Conservation (phyloP, 495 filamentous ascomycete genomes). For the Lichina pygmaea region DNA sequence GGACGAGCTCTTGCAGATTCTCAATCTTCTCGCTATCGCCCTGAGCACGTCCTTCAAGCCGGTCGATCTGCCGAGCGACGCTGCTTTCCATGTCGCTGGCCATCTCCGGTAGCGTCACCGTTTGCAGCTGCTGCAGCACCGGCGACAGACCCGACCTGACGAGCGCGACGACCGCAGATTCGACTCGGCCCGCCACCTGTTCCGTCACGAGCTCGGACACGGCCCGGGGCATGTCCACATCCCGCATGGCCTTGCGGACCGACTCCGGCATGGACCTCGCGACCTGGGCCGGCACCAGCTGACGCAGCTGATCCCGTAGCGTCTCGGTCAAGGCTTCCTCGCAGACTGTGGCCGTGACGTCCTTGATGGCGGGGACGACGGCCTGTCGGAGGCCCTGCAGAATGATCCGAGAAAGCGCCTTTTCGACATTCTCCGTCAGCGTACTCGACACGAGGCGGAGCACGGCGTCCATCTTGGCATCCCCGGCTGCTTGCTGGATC, state of each 20-base stretch:
- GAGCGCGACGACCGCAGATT: constrained; percentile 32
- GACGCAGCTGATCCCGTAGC: constrained; percentile 15
- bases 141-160: constrained; percentile 37
- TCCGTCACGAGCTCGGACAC: constrained; percentile 44
- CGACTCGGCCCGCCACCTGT: constrained; percentile 36
- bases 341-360: constrained; percentile 22
- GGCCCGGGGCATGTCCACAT: constrained; percentile 35
- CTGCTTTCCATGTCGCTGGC: constrained; percentile 37
- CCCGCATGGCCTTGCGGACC: constrained; percentile 34
- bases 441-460: constrained; percentile 70
- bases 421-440: constrained; percentile 71
- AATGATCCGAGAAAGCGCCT: constrained; percentile 45
- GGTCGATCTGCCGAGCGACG: constrained; percentile 30
- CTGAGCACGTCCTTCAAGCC: constrained; percentile 39
- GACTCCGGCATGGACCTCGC: constrained; percentile 25
- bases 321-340: constrained; percentile 31
- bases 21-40: constrained; percentile 59
- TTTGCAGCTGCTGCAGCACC: constrained; percentile 30
- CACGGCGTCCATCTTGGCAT: constrained; percentile 50
- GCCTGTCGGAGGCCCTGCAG: constrained; percentile 32
- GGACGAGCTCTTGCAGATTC: constrained; percentile 46
- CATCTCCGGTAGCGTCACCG: constrained; percentile 30
- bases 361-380: constrained; percentile 30
- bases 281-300: constrained; percentile 24
- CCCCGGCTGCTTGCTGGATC: constrained; percentile 31